Percentiles rank a stretch among this genome's conserved stretches.
Evolutionary conservation across 495 filamentous ascomycete species (phyloP).

Genomic region (Apiosordaria backusii): DNA sequence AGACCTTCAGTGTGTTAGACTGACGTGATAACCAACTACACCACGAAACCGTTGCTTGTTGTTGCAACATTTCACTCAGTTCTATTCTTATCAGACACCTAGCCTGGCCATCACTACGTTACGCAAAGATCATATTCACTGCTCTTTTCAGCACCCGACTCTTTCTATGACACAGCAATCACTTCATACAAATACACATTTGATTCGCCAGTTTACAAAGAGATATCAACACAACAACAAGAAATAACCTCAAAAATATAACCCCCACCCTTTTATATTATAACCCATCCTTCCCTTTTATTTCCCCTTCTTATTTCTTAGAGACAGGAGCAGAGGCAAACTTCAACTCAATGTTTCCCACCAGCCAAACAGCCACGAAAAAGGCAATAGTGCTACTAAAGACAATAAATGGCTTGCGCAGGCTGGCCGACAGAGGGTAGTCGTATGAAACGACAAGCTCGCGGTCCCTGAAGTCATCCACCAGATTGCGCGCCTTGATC

Average conservation of each 20-base stretch:
- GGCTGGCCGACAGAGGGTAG: constrained; percentile 66
- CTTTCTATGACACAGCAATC: neutral
- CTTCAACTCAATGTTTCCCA: constrained; percentile 68
- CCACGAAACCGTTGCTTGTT: constrained; percentile 15
- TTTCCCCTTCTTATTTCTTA: constrained; percentile 29
- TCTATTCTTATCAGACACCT: neutral
- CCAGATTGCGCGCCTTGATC: constrained; percentile 77
- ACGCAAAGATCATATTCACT: neutral
- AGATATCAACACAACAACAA: neutral
- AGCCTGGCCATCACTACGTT: no score
- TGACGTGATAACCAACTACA: constrained; percentile 25
- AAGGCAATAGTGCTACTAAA: constrained; percentile 69
- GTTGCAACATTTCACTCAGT: neutral
- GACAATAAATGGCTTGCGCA: constrained; percentile 83
- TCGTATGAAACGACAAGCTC: constrained; percentile 87
- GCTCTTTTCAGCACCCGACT: neutral
- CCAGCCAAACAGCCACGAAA: constrained; percentile 69
- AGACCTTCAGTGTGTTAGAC: constrained; percentile 21
- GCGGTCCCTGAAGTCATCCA: constrained; percentile 79
- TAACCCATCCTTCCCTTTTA: constrained; percentile 15
- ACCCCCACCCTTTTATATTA: constrained; percentile 19
- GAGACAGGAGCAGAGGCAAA: constrained; percentile 31
- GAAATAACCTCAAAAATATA: constrained; percentile 5
- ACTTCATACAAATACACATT: neutral
- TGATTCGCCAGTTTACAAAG: neutral